A percentile compares a stretch with the other conserved stretches of the same genome.
phyloP scores from a whole-genome alignment of 2,329 filamentous ascomycete species.

The Talaromyces sp. region DNA sequence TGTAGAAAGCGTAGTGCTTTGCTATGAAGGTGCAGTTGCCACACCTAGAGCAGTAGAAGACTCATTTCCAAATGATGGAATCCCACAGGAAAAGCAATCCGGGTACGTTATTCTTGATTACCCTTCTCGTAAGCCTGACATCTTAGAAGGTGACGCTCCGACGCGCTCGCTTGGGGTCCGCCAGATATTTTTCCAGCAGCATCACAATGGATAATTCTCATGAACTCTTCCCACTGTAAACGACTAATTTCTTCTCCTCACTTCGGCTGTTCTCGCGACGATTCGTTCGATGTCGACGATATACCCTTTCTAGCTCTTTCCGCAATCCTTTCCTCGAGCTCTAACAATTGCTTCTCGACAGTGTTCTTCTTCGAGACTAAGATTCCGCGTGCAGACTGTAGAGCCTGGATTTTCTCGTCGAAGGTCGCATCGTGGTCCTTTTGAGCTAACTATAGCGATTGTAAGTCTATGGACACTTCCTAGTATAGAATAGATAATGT shows the following conservation, averaged over 20 bases:
- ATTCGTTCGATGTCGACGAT: neutral
- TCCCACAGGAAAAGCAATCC: neutral
- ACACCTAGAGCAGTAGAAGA: neutral
- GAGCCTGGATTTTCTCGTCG: constrained; percentile 55
- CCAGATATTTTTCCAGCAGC: neutral
- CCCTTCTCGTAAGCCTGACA: neutral
- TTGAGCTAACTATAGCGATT: constrained; percentile 41
- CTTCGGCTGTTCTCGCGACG: constrained; percentile 7
- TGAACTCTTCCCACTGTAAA: neutral
- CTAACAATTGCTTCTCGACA: constrained; percentile 58
- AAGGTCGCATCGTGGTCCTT: constrained; percentile 51
- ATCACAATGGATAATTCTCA: neutral
- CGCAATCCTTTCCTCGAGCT: constrained; percentile 45
- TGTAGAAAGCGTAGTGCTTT: neutral
- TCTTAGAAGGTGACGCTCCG: no score
- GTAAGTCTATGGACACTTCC: neutral
- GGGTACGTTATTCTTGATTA: neutral
- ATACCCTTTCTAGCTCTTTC: constrained; percentile 34
- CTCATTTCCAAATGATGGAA: neutral
- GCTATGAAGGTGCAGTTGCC: neutral
- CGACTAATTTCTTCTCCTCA: neutral
- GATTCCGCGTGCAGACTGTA: constrained; percentile 52
- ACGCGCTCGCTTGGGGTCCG: neutral
- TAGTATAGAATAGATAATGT: no score
- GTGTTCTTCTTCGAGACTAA: constrained; percentile 53